Base-by-base conservation (phyloP, 1,284 basidiomycete genomes). In the Microbotryum silenes-acaulis region DNA sequence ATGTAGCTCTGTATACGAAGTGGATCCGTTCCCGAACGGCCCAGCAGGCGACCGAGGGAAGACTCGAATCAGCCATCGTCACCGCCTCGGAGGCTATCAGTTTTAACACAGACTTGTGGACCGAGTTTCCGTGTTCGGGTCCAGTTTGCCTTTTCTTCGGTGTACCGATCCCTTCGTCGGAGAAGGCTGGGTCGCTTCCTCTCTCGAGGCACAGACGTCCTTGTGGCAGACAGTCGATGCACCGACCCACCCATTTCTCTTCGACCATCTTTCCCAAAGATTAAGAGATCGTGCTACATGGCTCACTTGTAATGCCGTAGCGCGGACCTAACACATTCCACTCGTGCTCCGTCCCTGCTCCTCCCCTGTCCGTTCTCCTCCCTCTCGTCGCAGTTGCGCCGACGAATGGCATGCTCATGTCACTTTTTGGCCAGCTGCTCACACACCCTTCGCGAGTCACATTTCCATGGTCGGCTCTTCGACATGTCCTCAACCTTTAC, bases 401-500 rank as follows among this genome's bases (percentile, higher is more conserved):
- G 16, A 33, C 44, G 3, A 33, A 46, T 23, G 58, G 58, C 20
- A 52, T 53, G 10, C 54, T 52, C 54, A 21, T 60, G 33, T 33
- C 45, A 10, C 27, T 56, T 21, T 60, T 60, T 23, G 59, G 59
- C 18, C 59, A 45, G 27, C 14, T 60, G 44, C 47, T 60, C 7
- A 56, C 59, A 14, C 53, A 60, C 44, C 51, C 59, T 16, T 50
- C 53, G 0, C 47, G 51, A 6, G 54, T 56, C 21, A 60, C 59
- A 12, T 60, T 55, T 42, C 59, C 59, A 6, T 60, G 59, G 59
- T 18, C 51, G 12, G 48, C 59, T 8, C 49, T 60, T 5, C 53
- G 59, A 16, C 46, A 48, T 31, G 54, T 54, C 7, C 42, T 60
- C 14, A n/a, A 33, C 37, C 29, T 33, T 20, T 60, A 55, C 54